These are phyloP conservation scores for Acrocalymma vagum DNA, from an alignment of 2,329 filamentous ascomycete genomes.

Conservation along the genomic window DNA sequence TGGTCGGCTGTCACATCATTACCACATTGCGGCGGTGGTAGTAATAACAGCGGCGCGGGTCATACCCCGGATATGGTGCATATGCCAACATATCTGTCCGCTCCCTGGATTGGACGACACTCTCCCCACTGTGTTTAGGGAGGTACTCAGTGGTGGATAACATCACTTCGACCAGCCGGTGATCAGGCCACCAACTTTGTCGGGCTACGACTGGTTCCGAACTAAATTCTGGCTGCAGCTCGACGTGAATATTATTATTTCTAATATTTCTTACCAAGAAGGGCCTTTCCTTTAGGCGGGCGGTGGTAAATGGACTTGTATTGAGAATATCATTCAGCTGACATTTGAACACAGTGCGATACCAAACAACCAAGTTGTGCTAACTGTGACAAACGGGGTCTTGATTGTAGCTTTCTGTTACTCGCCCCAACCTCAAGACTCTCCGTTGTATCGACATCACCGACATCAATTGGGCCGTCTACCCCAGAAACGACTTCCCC, in stretches of 20 bases:
- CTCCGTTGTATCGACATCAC: conserved; percentile 18
- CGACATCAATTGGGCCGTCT: conserved; percentile 11
- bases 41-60: conserved; percentile 38
- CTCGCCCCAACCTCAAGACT: conserved; percentile 42
- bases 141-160: too few relatives aligned
- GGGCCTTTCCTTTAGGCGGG: not conserved
- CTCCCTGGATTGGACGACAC: too few relatives aligned
- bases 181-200: too few relatives aligned
- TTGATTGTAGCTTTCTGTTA: conserved; percentile 42
- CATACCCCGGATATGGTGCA: too few relatives aligned
- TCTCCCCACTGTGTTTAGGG: too few relatives aligned
- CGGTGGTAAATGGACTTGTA: not conserved
- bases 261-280: not conserved
- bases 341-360: conserved; percentile 39
- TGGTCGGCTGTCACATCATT: not conserved
- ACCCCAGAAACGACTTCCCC: conserved; percentile 7
- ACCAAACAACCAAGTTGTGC: conserved; percentile 39
- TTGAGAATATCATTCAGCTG: conserved; percentile 11
- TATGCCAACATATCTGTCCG: too few relatives aligned
- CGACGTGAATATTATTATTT: too few relatives aligned
- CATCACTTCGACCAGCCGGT: too few relatives aligned
- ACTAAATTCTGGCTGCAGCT: too few relatives aligned
- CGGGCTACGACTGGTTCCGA: too few relatives aligned
- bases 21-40: not conserved
- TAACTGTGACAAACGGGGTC: conserved; percentile 41